Evolutionary conservation across 1,284 basidiomycete genomes (phyloP).

Genomic region (Papiliotrema terrestris): DNA sequence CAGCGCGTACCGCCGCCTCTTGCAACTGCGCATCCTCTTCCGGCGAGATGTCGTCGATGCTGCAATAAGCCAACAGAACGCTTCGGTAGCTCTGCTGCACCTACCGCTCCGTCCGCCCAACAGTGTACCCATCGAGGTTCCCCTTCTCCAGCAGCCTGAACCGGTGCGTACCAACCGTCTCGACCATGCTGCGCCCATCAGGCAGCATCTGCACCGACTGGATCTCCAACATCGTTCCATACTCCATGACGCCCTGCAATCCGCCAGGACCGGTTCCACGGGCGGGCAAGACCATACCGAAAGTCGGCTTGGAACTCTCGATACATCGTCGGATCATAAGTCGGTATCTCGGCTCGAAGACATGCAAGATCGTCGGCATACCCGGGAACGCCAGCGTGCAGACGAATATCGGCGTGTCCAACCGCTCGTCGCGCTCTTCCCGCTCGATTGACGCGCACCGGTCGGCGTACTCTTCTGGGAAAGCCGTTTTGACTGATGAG

Average conservation of each 20-base stretch:
- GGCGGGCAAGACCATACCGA: constrained; percentile 84
- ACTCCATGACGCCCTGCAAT: constrained; percentile 56
- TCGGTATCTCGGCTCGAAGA: constrained; percentile 88
- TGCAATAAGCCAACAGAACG: constrained; percentile 11
- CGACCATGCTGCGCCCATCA: constrained; percentile 85
- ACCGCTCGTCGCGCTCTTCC: constrained; percentile 69
- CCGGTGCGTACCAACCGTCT: constrained; percentile 76
- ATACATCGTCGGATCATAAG: constrained; percentile 91
- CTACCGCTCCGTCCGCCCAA: constrained; percentile 70
- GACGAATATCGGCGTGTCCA: constrained; percentile 87
- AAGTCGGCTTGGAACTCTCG: constrained; percentile 65
- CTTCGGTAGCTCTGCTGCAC: constrained; percentile 15
- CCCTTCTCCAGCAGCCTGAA: constrained; percentile 82
- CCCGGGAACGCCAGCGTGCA: constrained; percentile 85
- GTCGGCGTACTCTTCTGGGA: constrained; percentile 58
- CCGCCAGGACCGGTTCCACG: constrained; percentile 38
- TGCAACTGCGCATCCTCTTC: constrained; percentile 54
- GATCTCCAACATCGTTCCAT: constrained; percentile 91
- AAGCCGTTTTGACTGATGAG: constrained; percentile 59
- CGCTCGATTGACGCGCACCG: constrained; percentile 62
- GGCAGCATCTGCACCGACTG: constrained; percentile 77
- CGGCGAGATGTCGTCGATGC: constrained; percentile 58
- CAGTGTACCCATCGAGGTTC: constrained; percentile 80
- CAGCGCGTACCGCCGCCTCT: constrained; percentile 48
- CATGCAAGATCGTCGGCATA: constrained; percentile 82